These are phyloP conservation scores for Cystobasidium sp. DNA, from an alignment of 1,284 basidiomycete genomes.

Conservation along the genomic window DNA sequence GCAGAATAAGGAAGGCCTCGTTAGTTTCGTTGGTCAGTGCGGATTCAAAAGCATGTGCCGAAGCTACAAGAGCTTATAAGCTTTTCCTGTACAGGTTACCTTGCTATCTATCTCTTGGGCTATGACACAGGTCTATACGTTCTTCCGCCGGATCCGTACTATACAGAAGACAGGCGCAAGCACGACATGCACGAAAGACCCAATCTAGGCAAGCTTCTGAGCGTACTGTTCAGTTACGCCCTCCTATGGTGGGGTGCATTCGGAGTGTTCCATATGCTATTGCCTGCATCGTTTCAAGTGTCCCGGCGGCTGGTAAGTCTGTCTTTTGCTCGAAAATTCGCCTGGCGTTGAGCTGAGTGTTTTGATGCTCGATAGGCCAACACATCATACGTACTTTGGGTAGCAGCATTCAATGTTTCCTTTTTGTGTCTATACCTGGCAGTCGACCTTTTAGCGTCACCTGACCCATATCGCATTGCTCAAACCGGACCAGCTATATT, in stretches of 20 bases:
- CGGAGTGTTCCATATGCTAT: slow-evolving; percentile 56
- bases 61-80: background rate
- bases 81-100: slow-evolving; percentile 68
- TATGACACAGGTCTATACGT: slow-evolving; percentile 79
- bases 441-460: slow-evolving; percentile 64
- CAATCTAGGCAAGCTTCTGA: slow-evolving; percentile 66
- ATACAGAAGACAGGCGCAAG: slow-evolving; percentile 48
- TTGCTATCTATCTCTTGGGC: slow-evolving; percentile 85
- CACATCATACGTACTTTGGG: slow-evolving; percentile 85
- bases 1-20: slow-evolving; percentile 91
- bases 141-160: slow-evolving; percentile 61
- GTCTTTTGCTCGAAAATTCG: background rate
- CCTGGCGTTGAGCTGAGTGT: slow-evolving; percentile 4
- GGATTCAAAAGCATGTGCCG: slow-evolving; percentile 9
- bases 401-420: slow-evolving; percentile 82
- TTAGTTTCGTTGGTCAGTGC: slow-evolving; percentile 71
- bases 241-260: slow-evolving; percentile 76
- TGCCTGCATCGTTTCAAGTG: slow-evolving; percentile 58
- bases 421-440: slow-evolving; percentile 81
- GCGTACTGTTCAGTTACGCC: slow-evolving; percentile 76
- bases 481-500: slow-evolving; percentile 66
- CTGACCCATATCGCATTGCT: slow-evolving; percentile 6
- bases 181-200: slow-evolving; percentile 29
- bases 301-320: slow-evolving; percentile 73
- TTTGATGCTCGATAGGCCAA: slow-evolving; percentile 68